Percentiles rank a stretch among this genome's conserved stretches.
These are phyloP conservation scores for Neurospora sp. DNA, from an alignment of 495 filamentous ascomycete species.

Conservation along the genomic window DNA sequence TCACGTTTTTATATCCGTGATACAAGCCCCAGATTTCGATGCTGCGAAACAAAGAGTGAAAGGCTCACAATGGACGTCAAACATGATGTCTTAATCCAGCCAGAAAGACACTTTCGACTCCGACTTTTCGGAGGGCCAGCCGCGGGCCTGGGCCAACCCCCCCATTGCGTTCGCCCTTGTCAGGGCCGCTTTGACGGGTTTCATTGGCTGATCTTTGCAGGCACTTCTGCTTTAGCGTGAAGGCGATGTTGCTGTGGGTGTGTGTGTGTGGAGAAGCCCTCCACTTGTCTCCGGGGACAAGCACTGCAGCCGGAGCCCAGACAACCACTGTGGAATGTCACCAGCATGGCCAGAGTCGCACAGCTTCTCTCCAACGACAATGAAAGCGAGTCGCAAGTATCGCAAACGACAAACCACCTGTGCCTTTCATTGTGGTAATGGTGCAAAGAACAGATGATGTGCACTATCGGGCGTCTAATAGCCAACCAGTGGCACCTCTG, in stretches of 20 bases:
- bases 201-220: neutral
- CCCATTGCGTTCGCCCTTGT: neutral
- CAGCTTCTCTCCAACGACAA: neutral
- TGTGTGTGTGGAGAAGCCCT: neutral
- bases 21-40: neutral
- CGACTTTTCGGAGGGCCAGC: conserved; percentile 1
- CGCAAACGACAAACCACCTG: neutral
- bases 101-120: neutral
- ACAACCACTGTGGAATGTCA: neutral
- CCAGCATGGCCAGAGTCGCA: neutral
- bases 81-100: neutral
- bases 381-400: neutral
- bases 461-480: neutral
- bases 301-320: neutral
- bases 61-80: neutral
- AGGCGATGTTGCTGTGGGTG: neutral
- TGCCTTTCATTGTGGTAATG: neutral
- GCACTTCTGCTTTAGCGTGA: neutral
- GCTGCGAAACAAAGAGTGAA: neutral
- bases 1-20: neutral
- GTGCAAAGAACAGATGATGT: neutral
- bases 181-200: neutral
- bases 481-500: neutral
- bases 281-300: neutral
- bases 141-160: conserved; percentile 3